phyloP scores from a whole-genome alignment of 257 asterid species.

The Solanum arcanum region DNA sequence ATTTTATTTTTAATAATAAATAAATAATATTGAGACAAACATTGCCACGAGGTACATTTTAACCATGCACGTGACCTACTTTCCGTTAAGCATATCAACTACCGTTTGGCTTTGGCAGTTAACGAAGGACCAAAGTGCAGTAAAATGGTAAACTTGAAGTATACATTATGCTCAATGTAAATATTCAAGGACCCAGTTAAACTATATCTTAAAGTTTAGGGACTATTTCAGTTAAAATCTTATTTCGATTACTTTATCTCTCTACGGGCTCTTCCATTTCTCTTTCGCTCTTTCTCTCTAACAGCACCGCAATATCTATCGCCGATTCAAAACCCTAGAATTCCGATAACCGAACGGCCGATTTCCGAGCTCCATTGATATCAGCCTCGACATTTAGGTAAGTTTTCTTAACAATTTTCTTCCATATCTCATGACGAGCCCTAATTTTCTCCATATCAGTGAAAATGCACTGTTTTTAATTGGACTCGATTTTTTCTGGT shows the following conservation, averaged over 20 bases:
- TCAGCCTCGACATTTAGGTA: constrained; percentile 13
- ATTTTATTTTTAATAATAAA: no score
- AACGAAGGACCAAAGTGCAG: not conserved
- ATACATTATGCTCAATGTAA: no score
- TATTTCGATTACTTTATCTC: constrained; percentile 20
- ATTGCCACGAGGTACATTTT: not conserved
- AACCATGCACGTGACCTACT: not conserved
- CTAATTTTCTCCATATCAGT: not conserved
- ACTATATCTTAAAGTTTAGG: not conserved
- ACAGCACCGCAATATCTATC: constrained; percentile 9
- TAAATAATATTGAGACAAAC: not conserved
- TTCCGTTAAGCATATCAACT: not conserved
- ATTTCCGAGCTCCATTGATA: constrained; percentile 18
- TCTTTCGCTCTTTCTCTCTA: constrained; percentile 1
- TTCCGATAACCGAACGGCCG: constrained; percentile 18
- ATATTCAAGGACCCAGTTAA: not conserved
- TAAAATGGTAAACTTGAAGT: not conserved
- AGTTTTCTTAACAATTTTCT: constrained; percentile 1
- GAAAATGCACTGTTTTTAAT: not conserved
- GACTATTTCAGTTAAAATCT: not conserved
- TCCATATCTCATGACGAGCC: constrained; percentile 7
- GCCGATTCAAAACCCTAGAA: constrained; percentile 56
- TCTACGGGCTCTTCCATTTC: not conserved
- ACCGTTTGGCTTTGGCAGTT: not conserved
- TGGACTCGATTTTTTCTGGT: not conserved